These are phyloP conservation scores for Candida peoriensis DNA, from an alignment of 805 yeast species.

Conservation along the genomic window DNA sequence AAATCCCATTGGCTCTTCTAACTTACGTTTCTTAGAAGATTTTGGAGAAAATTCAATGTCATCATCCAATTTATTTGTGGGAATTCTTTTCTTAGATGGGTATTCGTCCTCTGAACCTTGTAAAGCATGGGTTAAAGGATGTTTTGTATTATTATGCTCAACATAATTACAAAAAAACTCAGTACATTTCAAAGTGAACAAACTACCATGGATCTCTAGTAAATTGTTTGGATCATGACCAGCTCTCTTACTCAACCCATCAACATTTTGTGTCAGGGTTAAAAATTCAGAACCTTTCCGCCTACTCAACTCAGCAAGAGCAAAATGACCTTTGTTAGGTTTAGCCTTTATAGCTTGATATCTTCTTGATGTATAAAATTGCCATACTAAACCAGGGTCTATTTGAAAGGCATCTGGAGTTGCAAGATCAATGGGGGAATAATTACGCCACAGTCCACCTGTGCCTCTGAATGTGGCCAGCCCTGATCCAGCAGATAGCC, in stretches of 20 bases:
- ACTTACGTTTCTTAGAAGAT: conserved; percentile 11
- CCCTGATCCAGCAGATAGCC: conserved; percentile 74
- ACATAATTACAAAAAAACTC: conserved; percentile 64
- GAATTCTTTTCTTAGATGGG: conserved; percentile 16
- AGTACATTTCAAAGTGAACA: conserved; percentile 72
- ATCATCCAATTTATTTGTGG: conserved; percentile 7
- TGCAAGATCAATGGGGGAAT: conserved; percentile 77
- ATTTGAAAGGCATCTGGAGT: conserved; percentile 85
- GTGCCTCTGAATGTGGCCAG: conserved; percentile 68
- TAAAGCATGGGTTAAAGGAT: conserved; percentile 57
- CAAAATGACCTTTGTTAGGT: conserved; percentile 73
- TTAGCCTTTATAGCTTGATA: conserved; percentile 55
- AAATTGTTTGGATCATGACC: conserved; percentile 50
- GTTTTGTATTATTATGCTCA: conserved; percentile 44
- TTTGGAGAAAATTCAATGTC: conserved; percentile 3
- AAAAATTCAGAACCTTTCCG: conserved; percentile 38
- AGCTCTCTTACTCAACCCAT: conserved; percentile 66
- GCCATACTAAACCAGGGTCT: conserved; percentile 90
- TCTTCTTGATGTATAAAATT: conserved; percentile 71
- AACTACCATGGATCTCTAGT: conserved; percentile 73
- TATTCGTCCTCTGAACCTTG: conserved; percentile 35
- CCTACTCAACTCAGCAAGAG: conserved; percentile 58
- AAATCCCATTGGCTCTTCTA: conserved; percentile 11
- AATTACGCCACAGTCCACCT: conserved; percentile 73
- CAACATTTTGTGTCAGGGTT: conserved; percentile 81